Percentiles rank a stretch among this genome's conserved stretches.
Evolutionary conservation across 371 early-diverging fungal genomes (phyloP).

Genomic region (Globomyces sp.): DNA sequence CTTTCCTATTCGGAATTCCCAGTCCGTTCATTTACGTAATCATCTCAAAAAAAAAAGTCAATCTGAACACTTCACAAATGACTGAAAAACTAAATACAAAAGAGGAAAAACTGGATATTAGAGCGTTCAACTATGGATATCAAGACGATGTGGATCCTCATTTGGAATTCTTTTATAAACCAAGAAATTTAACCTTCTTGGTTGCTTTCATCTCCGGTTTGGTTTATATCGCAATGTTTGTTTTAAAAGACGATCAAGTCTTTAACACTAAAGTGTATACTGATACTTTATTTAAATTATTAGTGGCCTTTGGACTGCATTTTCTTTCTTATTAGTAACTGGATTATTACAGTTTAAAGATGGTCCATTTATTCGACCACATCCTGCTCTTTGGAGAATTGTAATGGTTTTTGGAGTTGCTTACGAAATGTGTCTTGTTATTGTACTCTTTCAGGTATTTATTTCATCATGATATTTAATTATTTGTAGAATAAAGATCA

Average conservation of each 20-base stretch:
- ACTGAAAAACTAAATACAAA: neutral
- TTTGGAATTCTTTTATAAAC: conserved; percentile 42
- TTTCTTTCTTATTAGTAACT: conserved; percentile 73
- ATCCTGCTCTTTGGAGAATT: conserved; percentile 91
- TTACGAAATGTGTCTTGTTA: conserved; percentile 85
- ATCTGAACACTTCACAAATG: too few relatives aligned
- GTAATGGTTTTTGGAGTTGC: conserved; percentile 79
- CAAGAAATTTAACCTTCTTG: conserved; percentile 39
- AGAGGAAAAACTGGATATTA: conserved; percentile 6
- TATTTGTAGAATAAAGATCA: conserved; percentile 71
- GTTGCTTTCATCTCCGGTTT: conserved; percentile 49
- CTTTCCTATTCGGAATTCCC: too few relatives aligned
- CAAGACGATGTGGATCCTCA: conserved; percentile 41
- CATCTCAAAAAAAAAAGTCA: too few relatives aligned
- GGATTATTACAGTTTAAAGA: conserved; percentile 85
- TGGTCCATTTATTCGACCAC: conserved; percentile 93
- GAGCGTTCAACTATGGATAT: conserved; percentile 33
- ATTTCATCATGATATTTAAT: neutral
- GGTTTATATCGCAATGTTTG: conserved; percentile 58
- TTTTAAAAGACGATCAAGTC: conserved; percentile 51
- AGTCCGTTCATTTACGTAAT: too few relatives aligned
- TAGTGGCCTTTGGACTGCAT: conserved; percentile 64
- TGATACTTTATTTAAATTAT: too few relatives aligned
- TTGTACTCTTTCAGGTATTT: conserved; percentile 84
- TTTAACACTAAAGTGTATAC: conserved; percentile 55